Evolutionary conservation across 495 filamentous ascomycete species (phyloP), one percentile per base, ranked within the genome.

Genomic region (Penicillium riverlandense): DNA sequence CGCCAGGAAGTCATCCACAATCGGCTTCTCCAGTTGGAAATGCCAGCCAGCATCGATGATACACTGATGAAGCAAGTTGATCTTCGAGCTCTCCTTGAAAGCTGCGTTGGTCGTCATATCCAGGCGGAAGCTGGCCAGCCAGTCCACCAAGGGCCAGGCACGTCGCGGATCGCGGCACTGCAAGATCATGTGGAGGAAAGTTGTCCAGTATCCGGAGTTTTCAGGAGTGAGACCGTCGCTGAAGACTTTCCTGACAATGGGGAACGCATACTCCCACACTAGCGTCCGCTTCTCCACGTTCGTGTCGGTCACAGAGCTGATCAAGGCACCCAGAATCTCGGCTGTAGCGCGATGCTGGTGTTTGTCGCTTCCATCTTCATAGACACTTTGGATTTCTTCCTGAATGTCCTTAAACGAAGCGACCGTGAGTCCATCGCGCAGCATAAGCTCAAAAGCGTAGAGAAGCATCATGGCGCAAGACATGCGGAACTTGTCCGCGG

Each of bases 61-160:
- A 48, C 83, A 82, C 51, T 95, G 87, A 52, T 95, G 86, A 30
- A 99, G 71, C 11, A 97, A 75, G 52, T 92, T 85, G 35, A 99
- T 86, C 67, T 96, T 96, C 5, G 90, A 90, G 44, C 90, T 96
- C 54, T 99, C 94, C 63, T 99, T 99, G 77, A 99, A 99, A 8
- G 92, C 92, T 5, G 92, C 92, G 62, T 97, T 96, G 1, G 91
- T 96, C 15, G 79, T 67, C 85, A 96, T 91, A 55, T 99, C 92
- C 13, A 99, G 71, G 29, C 86, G 77, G 76, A 95, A 96, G 47
- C 81, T 79, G 10, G 82, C 80, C 30, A 99, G 75, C 72, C 82
- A 85, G 47, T 90, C 85, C 22, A 95, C 77, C 43, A 99, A 70
- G 41, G 95, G 94, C 77, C 84, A 88, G 4, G 80, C 79, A 41